These are phyloP conservation scores for Wickerhamiella azymoides DNA, from an alignment of 805 yeast species.

Conservation along the genomic window DNA sequence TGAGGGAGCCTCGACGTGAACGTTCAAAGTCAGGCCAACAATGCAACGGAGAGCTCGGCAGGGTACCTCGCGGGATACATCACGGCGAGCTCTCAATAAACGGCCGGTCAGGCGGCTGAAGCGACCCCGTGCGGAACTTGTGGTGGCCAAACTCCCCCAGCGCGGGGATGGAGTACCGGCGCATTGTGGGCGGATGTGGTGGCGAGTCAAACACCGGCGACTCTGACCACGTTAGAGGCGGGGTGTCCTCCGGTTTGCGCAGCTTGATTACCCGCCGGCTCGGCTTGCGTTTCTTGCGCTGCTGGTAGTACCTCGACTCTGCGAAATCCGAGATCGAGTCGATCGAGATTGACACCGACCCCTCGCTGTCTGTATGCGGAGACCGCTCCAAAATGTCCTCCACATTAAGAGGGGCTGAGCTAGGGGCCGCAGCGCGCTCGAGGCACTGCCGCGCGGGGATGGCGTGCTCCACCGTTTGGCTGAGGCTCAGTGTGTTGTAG, in stretches of 20 bases:
- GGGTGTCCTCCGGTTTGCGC: slow-evolving; percentile 8
- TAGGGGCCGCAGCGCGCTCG: neutral
- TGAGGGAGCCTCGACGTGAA: too few species aligned
- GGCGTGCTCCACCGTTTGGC: slow-evolving; percentile 7
- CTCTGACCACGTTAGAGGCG: neutral
- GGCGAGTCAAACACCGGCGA: slow-evolving; percentile 2
- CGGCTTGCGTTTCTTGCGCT: neutral
- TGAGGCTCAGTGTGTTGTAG: slow-evolving; percentile 14
- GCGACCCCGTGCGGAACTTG: slow-evolving; percentile 15
- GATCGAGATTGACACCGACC: neutral
- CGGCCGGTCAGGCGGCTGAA: slow-evolving; percentile 12
- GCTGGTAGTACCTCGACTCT: neutral
- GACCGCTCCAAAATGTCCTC: slow-evolving; percentile 2
- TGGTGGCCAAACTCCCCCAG: neutral
- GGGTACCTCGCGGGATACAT: too few species aligned
- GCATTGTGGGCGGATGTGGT: neutral
- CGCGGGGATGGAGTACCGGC: slow-evolving; percentile 7
- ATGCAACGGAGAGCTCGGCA: too few species aligned
- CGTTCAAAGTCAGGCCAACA: too few species aligned
- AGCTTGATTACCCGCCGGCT: slow-evolving; percentile 11
- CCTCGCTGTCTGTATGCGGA: neutral
- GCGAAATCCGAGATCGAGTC: neutral
- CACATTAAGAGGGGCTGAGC: neutral
- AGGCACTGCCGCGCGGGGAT: slow-evolving; percentile 4
- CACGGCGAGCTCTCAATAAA: too few species aligned